Base-by-base conservation (phyloP, 768 basidiomycete species). In the Boletellus sp. region DNA sequence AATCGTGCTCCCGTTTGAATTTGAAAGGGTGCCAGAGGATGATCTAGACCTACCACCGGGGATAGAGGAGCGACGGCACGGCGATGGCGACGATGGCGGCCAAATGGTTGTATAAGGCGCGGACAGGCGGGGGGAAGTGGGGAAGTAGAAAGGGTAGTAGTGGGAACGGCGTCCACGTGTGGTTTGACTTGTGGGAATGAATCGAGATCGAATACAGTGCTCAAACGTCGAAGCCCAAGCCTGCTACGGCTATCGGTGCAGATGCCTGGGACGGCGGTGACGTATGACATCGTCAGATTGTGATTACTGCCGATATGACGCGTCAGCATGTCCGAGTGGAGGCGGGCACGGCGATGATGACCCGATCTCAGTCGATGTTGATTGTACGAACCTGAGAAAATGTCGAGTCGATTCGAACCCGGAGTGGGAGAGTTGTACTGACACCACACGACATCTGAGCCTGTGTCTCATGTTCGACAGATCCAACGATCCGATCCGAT, bases 1-100 rank as follows among this genome's bases (percentile, higher is more conserved):
- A 0, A 79, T 94, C 45, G 76, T 94, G 63, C 75, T 94, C 16
- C 92, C 90, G 1, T 73, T 72, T 32, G 90, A 90, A 50, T 79
- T 79, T 51, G 59, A 74, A 52, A 67, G 65, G 32, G 33, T 32
- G n/a, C 4, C 20, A 4, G 38, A 57, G 34, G 66, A 57, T 17
- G 24, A 59, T n/a, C 44, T 28, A n/a, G 53, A 48, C 13, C 33
- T 40, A 7, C 46, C 35, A 6, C 39, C 37, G 22, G 23, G 40
- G 24, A 20, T 17, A 11, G 56, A 67, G 22, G 61, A 58, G 24
- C 42, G 20, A 20, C 45, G 44, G 36, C 39, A 47, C 4, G 48
- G 45, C 4, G 50, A 32, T 22, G 34, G 54, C 19, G 47, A 48
- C 22, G 19, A 9, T 4, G 39, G 17, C 16, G 37, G 28, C 15